phyloP scores from a whole-genome alignment of 139 green algal species.

The Volvox reticuliferus region DNA sequence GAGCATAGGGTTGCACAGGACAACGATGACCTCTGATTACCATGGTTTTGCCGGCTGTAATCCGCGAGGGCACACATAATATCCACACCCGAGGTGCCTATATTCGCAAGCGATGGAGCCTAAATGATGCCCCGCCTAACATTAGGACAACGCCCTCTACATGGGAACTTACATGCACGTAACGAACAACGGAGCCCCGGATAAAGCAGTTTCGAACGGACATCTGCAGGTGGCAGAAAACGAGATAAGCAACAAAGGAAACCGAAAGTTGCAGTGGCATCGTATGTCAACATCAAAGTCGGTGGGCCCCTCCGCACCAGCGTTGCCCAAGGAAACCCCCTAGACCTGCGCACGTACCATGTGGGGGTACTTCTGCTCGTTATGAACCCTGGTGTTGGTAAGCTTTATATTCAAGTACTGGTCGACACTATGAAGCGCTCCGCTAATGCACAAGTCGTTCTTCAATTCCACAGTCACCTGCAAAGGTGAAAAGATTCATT shows the following conservation, averaged over 20 bases:
- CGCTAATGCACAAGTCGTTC: conserved; percentile 97
- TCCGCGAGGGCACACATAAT: too few species aligned
- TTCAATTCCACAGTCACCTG: conserved; percentile 99
- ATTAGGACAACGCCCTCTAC: too few species aligned
- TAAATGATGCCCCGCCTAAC: too few species aligned
- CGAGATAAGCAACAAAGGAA: too few species aligned
- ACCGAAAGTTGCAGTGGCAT: too few species aligned
- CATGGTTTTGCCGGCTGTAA: too few species aligned
- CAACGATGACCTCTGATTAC: too few species aligned
- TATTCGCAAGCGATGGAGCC: too few species aligned
- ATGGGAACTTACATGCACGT: conserved; percentile 80
- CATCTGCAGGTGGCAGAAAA: conserved; percentile 65
- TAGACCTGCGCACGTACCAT: conserved; percentile 76
- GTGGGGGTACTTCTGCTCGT: conserved; percentile 96
- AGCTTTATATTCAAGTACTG: conserved; percentile 99
- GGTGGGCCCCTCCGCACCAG: neutral
- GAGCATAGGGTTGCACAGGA: neutral
- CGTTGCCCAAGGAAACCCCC: neutral
- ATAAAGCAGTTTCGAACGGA: conserved; percentile 99
- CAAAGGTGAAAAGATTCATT: too few species aligned
- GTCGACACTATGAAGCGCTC: conserved; percentile 96
- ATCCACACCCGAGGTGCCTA: too few species aligned
- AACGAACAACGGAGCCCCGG: conserved; percentile 96
- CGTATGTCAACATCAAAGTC: too few species aligned
- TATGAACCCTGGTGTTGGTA: conserved; percentile 87